Base-by-base conservation (phyloP, 2,329 filamentous ascomycete genomes). In the Diaporthe vaccinii region DNA sequence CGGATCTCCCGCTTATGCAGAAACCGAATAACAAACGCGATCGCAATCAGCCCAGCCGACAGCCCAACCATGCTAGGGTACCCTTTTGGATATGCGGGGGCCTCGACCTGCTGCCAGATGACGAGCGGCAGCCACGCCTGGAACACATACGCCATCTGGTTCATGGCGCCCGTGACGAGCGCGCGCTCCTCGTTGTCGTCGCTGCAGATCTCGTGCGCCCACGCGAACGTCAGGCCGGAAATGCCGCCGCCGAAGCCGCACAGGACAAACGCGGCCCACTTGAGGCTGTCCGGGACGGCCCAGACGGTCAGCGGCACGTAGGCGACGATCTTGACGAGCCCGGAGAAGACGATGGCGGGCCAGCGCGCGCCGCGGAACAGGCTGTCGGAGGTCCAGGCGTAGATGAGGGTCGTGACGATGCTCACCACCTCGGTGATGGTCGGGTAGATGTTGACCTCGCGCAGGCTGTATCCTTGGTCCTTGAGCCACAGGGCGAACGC, bases 51-150 rank as follows among this genome's bases (percentile, higher is more conserved):
- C 1, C 83, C 82, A 0, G 86, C 80, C 0, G 87, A 85, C 49
- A 92, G 79, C 8, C 86, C 84, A 7, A 89, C 82, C 77, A 88
- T 87, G 0, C 90, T 91, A 14, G 90, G 86, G 69, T 88, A 93
- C 0, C 91, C 92, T 78, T 92, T 93, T 0, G 65, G 65, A 1
- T 69, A 69, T 0, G 83, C 84, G 74, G 93, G 93, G 58, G 84
- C 77, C 0, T 92, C 91, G 0, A 88, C 89, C 79, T 92, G 90
- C 82, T 91, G 89, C 92, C 91, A 93, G 14, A 93, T 87, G 12
- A 93, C 80, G 44, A 93, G 85, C 9, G 93, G 93, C 57, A 94
- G 81, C 92, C 92, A 94, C 0, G 92, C 91, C 79, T 94, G 91
- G 58, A 94, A 82, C 14, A 93, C 91, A 76, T 93, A 93, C 0